A percentile compares a stretch with the other conserved stretches of the same genome.
Evolutionary conservation across 495 filamentous ascomycete genomes (phyloP).

Genomic region (Stereocaulon alpinum): DNA sequence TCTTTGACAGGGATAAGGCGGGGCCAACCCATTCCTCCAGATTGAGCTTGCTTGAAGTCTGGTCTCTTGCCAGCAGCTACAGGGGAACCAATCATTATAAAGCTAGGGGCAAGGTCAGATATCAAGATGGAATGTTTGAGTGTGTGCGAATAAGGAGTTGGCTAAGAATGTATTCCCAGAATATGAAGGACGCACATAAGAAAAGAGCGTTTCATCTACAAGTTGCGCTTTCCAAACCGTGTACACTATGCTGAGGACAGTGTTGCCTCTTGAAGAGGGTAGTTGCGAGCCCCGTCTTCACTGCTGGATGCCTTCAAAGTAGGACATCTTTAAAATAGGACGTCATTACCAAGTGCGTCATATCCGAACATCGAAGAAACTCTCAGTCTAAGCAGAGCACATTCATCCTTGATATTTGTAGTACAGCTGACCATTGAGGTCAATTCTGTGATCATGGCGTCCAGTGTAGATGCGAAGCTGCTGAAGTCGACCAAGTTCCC

Average conservation of each 20-base stretch:
- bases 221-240: background rate
- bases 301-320: background rate
- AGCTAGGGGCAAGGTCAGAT: conserved; percentile 1
- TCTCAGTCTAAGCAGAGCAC: too few relatives aligned
- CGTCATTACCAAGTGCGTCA: background rate
- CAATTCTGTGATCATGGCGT: conserved; percentile 45
- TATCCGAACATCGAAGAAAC: too few relatives aligned
- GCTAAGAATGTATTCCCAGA: background rate
- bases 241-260: too few relatives aligned
- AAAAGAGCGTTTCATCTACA: background rate
- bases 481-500: conserved; percentile 88
- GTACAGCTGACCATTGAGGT: background rate
- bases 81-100: conserved; percentile 10
- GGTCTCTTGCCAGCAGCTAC: conserved; percentile 9
- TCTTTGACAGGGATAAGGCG: conserved; percentile 13
- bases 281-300: conserved; percentile 5
- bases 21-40: conserved; percentile 18
- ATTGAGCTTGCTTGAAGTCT: conserved; percentile 11
- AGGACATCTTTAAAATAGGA: background rate
- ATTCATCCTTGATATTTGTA: background rate
- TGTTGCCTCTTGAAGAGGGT: conserved; percentile 5
- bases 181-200: background rate
- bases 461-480: conserved; percentile 74
- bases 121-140: conserved; percentile 8
- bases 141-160: conserved; percentile 3